Conservation (phyloP, 2,329 filamentous ascomycete species). For the Penicillium thymicola region DNA sequence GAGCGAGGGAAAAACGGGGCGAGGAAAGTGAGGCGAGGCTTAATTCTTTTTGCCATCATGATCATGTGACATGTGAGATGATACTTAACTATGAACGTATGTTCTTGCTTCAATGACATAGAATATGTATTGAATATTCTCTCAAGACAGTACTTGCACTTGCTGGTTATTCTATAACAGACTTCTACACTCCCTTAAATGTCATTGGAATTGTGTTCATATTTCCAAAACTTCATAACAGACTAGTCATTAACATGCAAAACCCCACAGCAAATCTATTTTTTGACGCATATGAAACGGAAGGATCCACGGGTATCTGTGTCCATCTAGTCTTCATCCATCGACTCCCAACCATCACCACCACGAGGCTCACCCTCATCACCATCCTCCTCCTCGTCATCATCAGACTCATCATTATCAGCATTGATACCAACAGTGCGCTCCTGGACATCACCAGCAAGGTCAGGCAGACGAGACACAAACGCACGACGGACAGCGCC, state of each 20-base stretch:
- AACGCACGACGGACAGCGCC: conserved; percentile 80
- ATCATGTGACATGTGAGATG: too few relatives aligned
- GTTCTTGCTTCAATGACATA: too few relatives aligned
- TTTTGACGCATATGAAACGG: conserved; percentile 18
- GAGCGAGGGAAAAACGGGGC: too few relatives aligned
- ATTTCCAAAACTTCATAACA: conserved; percentile 6
- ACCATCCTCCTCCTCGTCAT: conserved; percentile 56
- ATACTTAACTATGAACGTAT: too few relatives aligned
- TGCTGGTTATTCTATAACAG: background rate
- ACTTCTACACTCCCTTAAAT: too few relatives aligned
- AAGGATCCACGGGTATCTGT: conserved; percentile 24
- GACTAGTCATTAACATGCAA: conserved; percentile 11
- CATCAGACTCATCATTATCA: conserved; percentile 64
- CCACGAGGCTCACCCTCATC: conserved; percentile 48
- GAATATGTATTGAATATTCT: background rate
- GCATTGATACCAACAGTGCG: conserved; percentile 70
- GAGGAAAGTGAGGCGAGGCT: too few relatives aligned
- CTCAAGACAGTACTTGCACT: background rate
- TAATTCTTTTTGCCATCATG: too few relatives aligned
- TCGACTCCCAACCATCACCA: conserved; percentile 53
- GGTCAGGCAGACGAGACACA: conserved; percentile 63
- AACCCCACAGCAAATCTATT: conserved; percentile 20
- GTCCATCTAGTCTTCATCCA: conserved; percentile 49
- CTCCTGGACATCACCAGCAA: conserved; percentile 65
- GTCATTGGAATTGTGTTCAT: background rate